A percentile compares a stretch with the other conserved stretches of the same genome.
phyloP scores from a whole-genome alignment of 2,329 filamentous ascomycete genomes.

The Botrytis pseudocinerea region DNA sequence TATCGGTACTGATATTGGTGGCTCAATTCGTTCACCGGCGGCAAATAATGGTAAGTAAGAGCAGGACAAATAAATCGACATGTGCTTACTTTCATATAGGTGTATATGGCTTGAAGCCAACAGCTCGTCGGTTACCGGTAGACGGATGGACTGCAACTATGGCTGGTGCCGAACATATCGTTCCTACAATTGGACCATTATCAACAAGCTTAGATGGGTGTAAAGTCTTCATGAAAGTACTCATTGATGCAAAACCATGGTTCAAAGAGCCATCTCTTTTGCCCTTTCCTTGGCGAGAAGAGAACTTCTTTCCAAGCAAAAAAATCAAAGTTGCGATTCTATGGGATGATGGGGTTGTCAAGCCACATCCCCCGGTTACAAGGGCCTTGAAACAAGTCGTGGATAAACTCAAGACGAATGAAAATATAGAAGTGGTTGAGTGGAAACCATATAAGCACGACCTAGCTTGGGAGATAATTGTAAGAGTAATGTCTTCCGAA shows the following conservation, averaged over 20 bases:
- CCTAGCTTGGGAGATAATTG: conserved; percentile 52
- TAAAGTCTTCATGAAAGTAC: conserved; percentile 46
- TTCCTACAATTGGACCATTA: conserved; percentile 54
- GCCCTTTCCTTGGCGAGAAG: conserved; percentile 53
- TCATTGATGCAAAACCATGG: conserved; percentile 51
- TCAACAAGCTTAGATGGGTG: conserved; percentile 53
- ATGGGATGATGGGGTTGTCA: conserved; percentile 60
- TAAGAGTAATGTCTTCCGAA: conserved; percentile 31
- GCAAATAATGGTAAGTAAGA: conserved; percentile 46
- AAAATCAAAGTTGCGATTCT: conserved; percentile 62
- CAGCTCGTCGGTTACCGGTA: conserved; percentile 34
- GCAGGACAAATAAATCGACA: not conserved
- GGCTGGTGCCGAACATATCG: conserved; percentile 42
- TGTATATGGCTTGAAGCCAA: conserved; percentile 40
- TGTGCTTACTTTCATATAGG: conserved; percentile 30
- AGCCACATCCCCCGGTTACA: conserved; percentile 59
- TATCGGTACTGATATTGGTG: conserved; percentile 56
- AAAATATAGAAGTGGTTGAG: conserved; percentile 55
- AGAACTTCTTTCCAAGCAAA: conserved; percentile 40
- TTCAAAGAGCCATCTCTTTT: conserved; percentile 52
- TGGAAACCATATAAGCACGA: conserved; percentile 56
- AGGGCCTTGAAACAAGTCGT: conserved; percentile 58
- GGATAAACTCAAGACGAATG: conserved; percentile 48
- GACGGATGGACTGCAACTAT: conserved; percentile 32
- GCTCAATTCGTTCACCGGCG: conserved; percentile 50